phyloP scores from a whole-genome alignment of 257 asterid genomes.

The Solanum piurae region DNA sequence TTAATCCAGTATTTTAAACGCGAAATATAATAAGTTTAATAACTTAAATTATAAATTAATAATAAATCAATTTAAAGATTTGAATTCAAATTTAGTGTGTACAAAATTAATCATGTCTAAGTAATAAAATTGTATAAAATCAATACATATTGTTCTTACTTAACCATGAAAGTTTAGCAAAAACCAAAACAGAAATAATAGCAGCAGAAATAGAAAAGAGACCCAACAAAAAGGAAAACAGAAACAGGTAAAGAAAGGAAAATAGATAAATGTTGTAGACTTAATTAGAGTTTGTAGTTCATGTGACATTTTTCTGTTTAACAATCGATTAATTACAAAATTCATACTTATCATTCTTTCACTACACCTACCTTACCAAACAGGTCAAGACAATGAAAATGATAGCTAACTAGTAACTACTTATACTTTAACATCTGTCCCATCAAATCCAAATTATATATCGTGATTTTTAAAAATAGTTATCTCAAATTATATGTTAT shows the following conservation, averaged over 20 bases:
- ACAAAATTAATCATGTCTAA: background rate
- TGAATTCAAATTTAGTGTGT: too few species aligned
- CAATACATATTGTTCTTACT: background rate
- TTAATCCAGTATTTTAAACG: background rate
- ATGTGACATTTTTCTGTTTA: background rate
- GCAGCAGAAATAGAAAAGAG: background rate
- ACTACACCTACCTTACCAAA: slow-evolving; percentile 30
- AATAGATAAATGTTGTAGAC: background rate
- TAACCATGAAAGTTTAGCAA: background rate
- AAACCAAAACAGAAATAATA: background rate
- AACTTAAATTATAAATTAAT: background rate
- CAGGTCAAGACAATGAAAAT: background rate
- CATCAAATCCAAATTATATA: background rate
- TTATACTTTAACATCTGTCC: background rate
- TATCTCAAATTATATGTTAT: background rate
- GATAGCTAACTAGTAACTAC: background rate
- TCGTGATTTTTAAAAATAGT: background rate
- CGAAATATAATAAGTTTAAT: background rate
- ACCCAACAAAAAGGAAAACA: background rate
- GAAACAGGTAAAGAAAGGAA: background rate
- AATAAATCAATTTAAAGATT: too few species aligned
- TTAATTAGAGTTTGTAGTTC: background rate
- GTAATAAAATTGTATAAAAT: background rate
- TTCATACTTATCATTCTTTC: background rate
- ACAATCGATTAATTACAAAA: background rate